Evolutionary conservation across 805 yeast genomes (phyloP).

Genomic region (Ogataea saltuana): DNA sequence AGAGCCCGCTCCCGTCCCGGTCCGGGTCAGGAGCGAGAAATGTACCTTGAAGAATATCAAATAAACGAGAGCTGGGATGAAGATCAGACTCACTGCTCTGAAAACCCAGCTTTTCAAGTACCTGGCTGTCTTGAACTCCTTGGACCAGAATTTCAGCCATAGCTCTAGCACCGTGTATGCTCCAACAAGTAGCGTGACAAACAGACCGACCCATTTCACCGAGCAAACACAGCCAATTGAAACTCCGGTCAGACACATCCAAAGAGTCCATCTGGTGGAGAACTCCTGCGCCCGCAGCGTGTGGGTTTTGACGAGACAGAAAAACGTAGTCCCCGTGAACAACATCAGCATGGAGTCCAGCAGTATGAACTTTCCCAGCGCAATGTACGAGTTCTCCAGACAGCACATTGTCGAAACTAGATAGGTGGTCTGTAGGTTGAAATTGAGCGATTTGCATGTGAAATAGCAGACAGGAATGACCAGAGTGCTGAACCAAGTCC

Average conservation of each 20-base stretch:
- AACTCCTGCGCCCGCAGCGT: conserved; percentile 44
- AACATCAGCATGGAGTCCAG: conserved; percentile 75
- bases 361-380: conserved; percentile 71
- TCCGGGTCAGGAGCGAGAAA: conserved; percentile 67
- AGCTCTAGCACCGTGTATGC: conserved; percentile 83
- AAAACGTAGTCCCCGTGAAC: conserved; percentile 71
- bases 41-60: conserved; percentile 77
- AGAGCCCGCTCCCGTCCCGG: conserved; percentile 74
- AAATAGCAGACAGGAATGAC: conserved; percentile 72
- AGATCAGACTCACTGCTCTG: conserved; percentile 63
- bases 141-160: conserved; percentile 88
- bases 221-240: conserved; percentile 82
- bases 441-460: conserved; percentile 62
- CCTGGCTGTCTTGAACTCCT: conserved; percentile 43
- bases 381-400: conserved; percentile 67
- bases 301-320: conserved; percentile 58
- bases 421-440: conserved; percentile 53
- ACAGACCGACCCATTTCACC: conserved; percentile 84
- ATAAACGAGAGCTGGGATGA: conserved; percentile 72
- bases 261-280: conserved; percentile 43
- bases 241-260: conserved; percentile 64
- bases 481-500: conserved; percentile 64
- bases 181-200: conserved; percentile 88
- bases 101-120: conserved; percentile 70
- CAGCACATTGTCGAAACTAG: conserved; percentile 62